Conservation (phyloP, 352 stramenopile species). For the Globisporangium canariense region DNA sequence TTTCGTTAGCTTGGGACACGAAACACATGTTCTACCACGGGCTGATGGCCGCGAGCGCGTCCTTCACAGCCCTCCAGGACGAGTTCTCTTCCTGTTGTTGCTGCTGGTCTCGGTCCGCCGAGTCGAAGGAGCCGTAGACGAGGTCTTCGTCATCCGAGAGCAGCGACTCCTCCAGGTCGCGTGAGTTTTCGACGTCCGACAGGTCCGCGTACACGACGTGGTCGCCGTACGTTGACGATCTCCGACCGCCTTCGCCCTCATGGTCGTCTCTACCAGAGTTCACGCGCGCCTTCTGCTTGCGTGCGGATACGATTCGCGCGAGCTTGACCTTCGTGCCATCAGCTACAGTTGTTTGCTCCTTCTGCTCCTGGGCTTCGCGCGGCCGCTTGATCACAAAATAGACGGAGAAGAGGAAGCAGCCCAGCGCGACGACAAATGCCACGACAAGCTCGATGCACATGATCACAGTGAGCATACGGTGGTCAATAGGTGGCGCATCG, state of each 20-base stretch:
- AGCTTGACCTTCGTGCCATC: neutral
- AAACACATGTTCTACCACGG: slow-evolving; percentile 43
- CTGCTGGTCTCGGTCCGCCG: slow-evolving; percentile 7
- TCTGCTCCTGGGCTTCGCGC: slow-evolving; percentile 24
- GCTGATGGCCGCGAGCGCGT: slow-evolving; percentile 61
- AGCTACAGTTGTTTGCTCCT: neutral
- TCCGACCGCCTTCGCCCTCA: neutral
- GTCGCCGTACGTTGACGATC: slow-evolving; percentile 13
- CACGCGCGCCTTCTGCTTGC: slow-evolving; percentile 7
- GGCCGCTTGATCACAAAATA: slow-evolving; percentile 87
- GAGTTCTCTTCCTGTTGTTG: slow-evolving; percentile 19
- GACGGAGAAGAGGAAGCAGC: slow-evolving; percentile 83
- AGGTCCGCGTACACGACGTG: slow-evolving; percentile 14
- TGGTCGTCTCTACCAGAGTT: slow-evolving; percentile 3
- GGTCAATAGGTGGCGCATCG: slow-evolving; percentile 74
- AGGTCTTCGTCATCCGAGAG: slow-evolving; percentile 64
- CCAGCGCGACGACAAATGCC: slow-evolving; percentile 74
- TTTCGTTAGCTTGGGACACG: neutral
- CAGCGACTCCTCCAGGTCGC: slow-evolving; percentile 72
- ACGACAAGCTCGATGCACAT: slow-evolving; percentile 86
- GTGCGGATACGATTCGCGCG: slow-evolving; percentile 10
- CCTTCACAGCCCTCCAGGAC: slow-evolving; percentile 50
- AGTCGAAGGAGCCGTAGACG: slow-evolving; percentile 66
- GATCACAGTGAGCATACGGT: slow-evolving; percentile 79
- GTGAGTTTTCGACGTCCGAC: slow-evolving; percentile 15